Conservation (phyloP, 1,284 basidiomycete genomes). For the Wallemia ichthyophaga region DNA sequence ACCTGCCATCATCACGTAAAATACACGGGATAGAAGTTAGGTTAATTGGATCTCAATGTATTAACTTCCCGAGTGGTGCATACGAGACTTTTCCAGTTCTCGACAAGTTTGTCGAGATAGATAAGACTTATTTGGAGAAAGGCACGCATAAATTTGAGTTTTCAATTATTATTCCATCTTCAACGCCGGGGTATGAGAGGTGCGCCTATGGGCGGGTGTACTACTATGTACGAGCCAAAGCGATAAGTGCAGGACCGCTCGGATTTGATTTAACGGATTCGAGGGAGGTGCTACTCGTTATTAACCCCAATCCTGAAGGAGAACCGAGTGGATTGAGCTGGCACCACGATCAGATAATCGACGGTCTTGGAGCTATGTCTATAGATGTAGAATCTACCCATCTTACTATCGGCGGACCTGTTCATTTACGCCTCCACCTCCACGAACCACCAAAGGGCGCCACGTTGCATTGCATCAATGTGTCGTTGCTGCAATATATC, state of each 20-base stretch:
- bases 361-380: neutral
- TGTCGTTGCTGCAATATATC: neutral
- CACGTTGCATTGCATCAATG: neutral
- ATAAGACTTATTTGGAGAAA: neutral
- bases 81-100: neutral
- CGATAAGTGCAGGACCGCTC: neutral
- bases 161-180: neutral
- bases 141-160: neutral
- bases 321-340: neutral
- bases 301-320: neutral
- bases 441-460: neutral
- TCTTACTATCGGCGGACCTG: neutral
- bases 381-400: neutral
- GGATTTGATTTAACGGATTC: neutral
- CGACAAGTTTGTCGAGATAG: neutral
- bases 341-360: neutral
- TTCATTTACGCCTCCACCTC: neutral
- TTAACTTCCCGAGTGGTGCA: neutral
- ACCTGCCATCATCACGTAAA: neutral
- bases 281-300: neutral
- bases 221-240: neutral
- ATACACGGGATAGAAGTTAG: neutral
- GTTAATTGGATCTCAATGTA: neutral
- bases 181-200: neutral
- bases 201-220: neutral